Base-by-base conservation (phyloP, 1,284 basidiomycete species). In the Sanguinoderma infundibulare region DNA sequence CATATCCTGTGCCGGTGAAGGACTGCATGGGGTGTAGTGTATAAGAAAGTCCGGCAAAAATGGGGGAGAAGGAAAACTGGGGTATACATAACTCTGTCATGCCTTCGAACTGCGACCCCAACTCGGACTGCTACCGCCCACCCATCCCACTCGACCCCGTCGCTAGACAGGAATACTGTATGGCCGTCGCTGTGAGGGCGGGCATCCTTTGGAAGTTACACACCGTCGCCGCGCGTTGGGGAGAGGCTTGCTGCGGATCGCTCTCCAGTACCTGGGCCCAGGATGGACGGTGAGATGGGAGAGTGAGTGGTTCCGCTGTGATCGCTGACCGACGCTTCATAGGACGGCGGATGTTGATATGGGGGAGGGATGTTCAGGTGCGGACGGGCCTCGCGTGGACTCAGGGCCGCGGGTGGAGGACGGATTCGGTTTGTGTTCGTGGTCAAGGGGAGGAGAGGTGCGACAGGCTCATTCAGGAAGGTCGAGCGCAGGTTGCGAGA, bases 331-430 rank as follows among this genome's bases (percentile, higher is more conserved):
- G 50, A 51, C 32, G 39, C n/a, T 39, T 57, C 56, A 22, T 57
- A 57, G 34, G 56, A 34, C 12, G 58, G 57, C 17, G 57, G 58
- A 26, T 53, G 40, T 7, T 49, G 26, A 36, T 59, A 59, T 2
- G 44, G 58, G 5, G 58, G 58, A 40, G 40, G 58, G 24, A 34
- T 20, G 46, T 44, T 20, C 17, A 26, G 15, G 7, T 28, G n/a
- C 24, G 26, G 2, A 22, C 26, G 28, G 35, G 44, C 26, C 30
- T 14, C 35, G 28, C 26, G n/a, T 34, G 36, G 20, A 17, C 9
- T 14, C 36, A 17, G 42, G 26, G 14, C 36, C 36, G n/a, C 39
- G 5, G 34, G 10, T 5, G n/a, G n/a, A 22, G 49, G 22, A 14
- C n/a, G 49, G 22, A 36, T 51, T 3, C 15, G 6, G 32, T 51